Conservation (phyloP, 2,329 filamentous ascomycete species). For the Diaporthe vexans region DNA sequence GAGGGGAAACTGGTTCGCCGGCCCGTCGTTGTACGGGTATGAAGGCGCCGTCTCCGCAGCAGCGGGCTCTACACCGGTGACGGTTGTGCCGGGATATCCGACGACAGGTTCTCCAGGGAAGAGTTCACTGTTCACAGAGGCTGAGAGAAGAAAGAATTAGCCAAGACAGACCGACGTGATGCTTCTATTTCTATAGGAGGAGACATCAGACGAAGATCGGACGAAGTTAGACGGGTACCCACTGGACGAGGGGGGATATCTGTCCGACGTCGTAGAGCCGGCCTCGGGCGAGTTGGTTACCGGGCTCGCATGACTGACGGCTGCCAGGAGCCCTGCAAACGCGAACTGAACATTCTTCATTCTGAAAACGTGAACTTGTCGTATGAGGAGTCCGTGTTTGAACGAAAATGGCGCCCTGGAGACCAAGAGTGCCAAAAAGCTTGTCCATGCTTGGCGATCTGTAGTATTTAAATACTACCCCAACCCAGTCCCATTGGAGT, state of each 20-base stretch:
- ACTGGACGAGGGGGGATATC: conserved; percentile 45
- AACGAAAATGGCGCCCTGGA: not conserved
- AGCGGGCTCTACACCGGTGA: conserved; percentile 49
- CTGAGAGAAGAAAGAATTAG: conserved; percentile 38
- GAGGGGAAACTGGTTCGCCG: conserved; percentile 50
- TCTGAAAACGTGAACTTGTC: not conserved
- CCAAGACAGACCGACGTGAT: not conserved
- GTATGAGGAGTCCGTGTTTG: not conserved
- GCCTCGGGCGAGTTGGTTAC: conserved; percentile 36
- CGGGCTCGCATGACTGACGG: conserved; percentile 25
- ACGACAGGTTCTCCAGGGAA: conserved; percentile 50
- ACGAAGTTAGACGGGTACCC: conserved; percentile 24
- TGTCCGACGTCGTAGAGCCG: conserved; percentile 42
- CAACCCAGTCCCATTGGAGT: not conserved
- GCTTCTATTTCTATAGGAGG: not conserved
- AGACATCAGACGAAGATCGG: not conserved
- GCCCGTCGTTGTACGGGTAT: conserved; percentile 48
- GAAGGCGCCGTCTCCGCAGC: conserved; percentile 48
- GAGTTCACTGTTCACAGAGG: conserved; percentile 47
- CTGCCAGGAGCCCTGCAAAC: not conserved
- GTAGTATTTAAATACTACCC: conserved; percentile 21
- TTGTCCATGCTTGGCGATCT: conserved; percentile 13
- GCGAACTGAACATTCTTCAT: conserved; percentile 28
- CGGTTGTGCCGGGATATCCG: conserved; percentile 48
- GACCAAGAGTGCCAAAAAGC: not conserved